Base-by-base conservation (phyloP, 768 basidiomycete genomes). In the Hemileccinum rubropunctum region DNA sequence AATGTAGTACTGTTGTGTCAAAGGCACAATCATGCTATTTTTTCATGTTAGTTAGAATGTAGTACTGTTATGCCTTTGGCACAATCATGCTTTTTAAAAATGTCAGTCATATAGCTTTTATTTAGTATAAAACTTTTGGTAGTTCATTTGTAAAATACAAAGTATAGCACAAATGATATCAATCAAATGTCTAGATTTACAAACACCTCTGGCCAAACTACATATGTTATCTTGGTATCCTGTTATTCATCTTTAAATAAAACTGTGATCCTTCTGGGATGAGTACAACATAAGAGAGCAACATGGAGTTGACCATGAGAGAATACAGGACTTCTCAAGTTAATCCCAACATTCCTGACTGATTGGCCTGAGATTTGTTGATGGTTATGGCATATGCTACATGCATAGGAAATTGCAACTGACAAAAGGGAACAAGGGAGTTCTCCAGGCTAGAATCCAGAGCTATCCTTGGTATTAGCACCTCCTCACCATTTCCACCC, bases 361-460 rank as follows among this genome's bases (percentile, higher is more conserved):
- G 62, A 66, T 41, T 74, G 72, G 1, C 72, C 73, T 74, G 71
- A 12, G 65, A 50, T 37, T 74, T 74, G 61, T 73, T 73, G 54
- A 73, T 70, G 0, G 70, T 64, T 64, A 73, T 70, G 0, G 65
- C 65, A 65, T 69, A 73, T 2, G 66, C 69, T 5, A 75, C 52
- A 8, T 59, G 51, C 0, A 75, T 54, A 39, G 73, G 67, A 32
- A 68, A 68, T 44, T 70, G 70, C 0, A 63, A 35, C 0, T 57
- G 37, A 0, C 15, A 10, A 9, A 74, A 56, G 1, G 54, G 53
- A 40, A 72, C 47, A 14, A 62, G 49, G 14, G 56, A 54, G 2
- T 62, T 58, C 2, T 56, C 53, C 8, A 43, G 13, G 12, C 58
- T 53, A 23, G 60, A 35, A 4, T 57, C 52, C 11, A 71, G 27